Base-by-base conservation (phyloP, 2,329 filamentous ascomycete species). In the Malbranchea cinnamomea region DNA sequence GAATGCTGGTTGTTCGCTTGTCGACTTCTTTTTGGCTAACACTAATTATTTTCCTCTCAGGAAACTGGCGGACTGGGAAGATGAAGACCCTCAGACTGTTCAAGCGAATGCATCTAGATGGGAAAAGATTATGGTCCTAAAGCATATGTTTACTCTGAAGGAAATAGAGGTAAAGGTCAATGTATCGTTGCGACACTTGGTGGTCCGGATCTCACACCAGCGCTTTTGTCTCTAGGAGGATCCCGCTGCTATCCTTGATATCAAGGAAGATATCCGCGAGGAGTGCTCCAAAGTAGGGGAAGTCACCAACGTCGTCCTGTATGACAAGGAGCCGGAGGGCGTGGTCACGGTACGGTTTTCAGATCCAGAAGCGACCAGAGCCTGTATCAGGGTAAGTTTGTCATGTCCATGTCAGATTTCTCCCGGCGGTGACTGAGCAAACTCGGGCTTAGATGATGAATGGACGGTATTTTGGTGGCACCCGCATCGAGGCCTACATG, bases 31-130 rank as follows among this genome's bases (percentile, higher is more conserved):
- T 24, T 14, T 4, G 5, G 5, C n/a, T n/a, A n/a, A n/a, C n/a
- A n/a, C n/a, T n/a, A n/a, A n/a, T n/a, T n/a, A n/a, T n/a, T n/a
- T n/a, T n/a, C n/a, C n/a, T n/a, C n/a, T n/a, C n/a, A 87, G 83
- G 28, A 85, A 87, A 57, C 71, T 95, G 19, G 79, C 84, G 3
- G 85, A 95, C 53, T 98, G 89, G 89, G 80, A 83, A 47, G 87
- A 94, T 47, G 85, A 95, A 49, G 78, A 87, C 32, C 69, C 77
- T 15, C 68, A 63, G 1, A 54, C 62, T 14, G 46, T 72, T 14
- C 64, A 67, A n/a, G 64, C 72, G 23, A 67, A 63, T 6, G 65
- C 54, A 38, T 64, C 62, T 9, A 60, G 60, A 45, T 78, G 71
- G 57, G 80, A 85, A 45, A 91, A 85, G 52, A 64, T 81, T 10